These are phyloP conservation scores for Ophiostoma triangulosporum DNA, from an alignment of 2,329 filamentous ascomycete genomes.

Conservation along the genomic window DNA sequence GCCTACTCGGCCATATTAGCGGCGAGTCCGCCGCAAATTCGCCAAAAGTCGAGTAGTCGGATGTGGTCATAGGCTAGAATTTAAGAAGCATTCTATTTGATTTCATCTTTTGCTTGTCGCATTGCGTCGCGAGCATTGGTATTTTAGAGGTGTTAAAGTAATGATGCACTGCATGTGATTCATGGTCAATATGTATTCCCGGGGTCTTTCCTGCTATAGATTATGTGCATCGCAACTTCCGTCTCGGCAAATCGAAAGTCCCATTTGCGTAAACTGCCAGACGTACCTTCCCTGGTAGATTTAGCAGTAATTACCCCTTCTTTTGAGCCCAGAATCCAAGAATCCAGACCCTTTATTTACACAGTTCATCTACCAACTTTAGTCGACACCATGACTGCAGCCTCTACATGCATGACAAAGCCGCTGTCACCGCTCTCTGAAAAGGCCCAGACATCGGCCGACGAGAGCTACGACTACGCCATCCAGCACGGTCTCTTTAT, in stretches of 20 bases:
- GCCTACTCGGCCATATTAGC: not conserved
- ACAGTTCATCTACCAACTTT: not conserved
- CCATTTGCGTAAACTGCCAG: not conserved
- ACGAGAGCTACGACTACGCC: conserved; percentile 5
- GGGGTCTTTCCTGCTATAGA: not conserved
- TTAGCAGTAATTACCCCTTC: no score
- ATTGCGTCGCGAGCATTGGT: no score
- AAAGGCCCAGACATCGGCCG: not conserved
- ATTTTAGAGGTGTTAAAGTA: not conserved
- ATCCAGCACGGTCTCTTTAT: conserved; percentile 5
- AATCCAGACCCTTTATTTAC: no score
- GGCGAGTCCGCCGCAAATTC: conserved; percentile 25
- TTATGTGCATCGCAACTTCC: not conserved
- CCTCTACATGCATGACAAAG: not conserved
- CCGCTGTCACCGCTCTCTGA: not conserved
- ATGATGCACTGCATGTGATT: no score
- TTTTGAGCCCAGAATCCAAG: no score
- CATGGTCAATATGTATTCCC: not conserved
- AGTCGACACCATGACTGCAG: not conserved
- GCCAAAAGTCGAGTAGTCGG: conserved; percentile 32
- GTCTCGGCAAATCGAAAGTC: not conserved
- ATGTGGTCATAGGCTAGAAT: conserved; percentile 22
- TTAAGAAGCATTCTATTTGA: no score
- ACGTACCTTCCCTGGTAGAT: not conserved
- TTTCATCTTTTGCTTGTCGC: no score